phyloP scores from a whole-genome alignment of 2,329 filamentous ascomycete species.

The Arthrobotrys conoides region DNA sequence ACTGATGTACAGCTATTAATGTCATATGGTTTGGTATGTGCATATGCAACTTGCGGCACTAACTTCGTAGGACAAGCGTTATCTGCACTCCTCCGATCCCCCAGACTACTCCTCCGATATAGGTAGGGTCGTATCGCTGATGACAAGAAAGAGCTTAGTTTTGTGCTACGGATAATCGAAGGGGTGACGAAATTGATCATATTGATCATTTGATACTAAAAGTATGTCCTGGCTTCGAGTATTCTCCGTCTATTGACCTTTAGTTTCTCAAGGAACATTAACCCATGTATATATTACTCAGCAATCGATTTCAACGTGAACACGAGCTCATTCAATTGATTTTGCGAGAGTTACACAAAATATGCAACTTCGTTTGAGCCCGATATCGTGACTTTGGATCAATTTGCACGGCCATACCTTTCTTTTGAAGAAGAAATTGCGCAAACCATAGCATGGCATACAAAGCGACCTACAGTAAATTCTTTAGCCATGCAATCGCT shows the following conservation, averaged over 20 bases:
- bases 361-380: constrained; percentile 1
- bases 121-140: neutral
- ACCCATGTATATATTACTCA: no score
- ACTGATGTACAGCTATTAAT: neutral
- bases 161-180: neutral
- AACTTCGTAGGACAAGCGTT: neutral
- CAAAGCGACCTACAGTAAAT: no score
- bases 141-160: no score
- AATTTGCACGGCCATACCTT: neutral
- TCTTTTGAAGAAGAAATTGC: neutral
- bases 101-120: no score
- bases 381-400: neutral
- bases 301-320: neutral
- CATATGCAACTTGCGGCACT: neutral
- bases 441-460: neutral
- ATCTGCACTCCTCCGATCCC: constrained; percentile 4
- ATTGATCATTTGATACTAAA: neutral
- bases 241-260: no score
- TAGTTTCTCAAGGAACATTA: no score
- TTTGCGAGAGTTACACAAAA: neutral
- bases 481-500: neutral
- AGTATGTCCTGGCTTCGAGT: no score
- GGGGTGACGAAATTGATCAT: neutral
- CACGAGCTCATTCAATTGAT: neutral
- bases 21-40: neutral